Conservation (phyloP, 2,329 filamentous ascomycete species). For the Beauveria brongniartii region DNA sequence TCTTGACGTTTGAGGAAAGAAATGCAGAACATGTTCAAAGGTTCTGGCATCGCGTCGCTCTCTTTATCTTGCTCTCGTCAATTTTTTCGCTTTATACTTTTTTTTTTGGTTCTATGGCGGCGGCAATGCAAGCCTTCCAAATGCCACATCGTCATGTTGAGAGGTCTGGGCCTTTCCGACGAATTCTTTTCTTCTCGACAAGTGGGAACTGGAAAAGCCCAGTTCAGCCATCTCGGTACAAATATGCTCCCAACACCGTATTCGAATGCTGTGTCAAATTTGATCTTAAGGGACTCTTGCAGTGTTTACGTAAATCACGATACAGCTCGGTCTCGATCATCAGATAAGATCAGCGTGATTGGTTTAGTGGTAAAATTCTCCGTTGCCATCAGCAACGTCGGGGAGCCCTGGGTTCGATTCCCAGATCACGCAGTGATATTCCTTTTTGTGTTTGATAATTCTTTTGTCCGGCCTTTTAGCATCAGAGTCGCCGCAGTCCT, state of each 20-base stretch:
- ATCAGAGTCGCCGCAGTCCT: too few species aligned
- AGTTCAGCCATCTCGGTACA: too few species aligned
- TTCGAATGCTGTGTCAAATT: too few species aligned
- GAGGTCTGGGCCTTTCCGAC: background rate
- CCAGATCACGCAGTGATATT: constrained; percentile 9
- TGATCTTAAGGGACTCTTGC: too few species aligned
- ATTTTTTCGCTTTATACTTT: background rate
- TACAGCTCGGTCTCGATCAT: background rate
- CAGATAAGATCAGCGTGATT: constrained; percentile 10
- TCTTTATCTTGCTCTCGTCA: background rate
- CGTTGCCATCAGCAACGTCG: constrained; percentile 12
- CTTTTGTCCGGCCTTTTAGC: too few species aligned
- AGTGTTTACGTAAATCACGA: background rate
- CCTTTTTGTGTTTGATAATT: background rate
- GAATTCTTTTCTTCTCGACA: background rate
- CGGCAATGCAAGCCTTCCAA: background rate
- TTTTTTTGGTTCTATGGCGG: background rate
- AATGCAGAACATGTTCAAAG: too few species aligned
- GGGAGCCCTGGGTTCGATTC: constrained; percentile 12
- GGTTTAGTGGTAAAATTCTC: constrained; percentile 13
- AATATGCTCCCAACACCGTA: too few species aligned
- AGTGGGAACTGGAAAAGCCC: too few species aligned
- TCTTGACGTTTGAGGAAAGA: too few species aligned
- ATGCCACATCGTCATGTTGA: background rate
- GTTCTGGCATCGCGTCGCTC: background rate